These are phyloP conservation scores for Aspergillus aculeatinus DNA, from an alignment of 2,329 filamentous ascomycete species.

Conservation along the genomic window DNA sequence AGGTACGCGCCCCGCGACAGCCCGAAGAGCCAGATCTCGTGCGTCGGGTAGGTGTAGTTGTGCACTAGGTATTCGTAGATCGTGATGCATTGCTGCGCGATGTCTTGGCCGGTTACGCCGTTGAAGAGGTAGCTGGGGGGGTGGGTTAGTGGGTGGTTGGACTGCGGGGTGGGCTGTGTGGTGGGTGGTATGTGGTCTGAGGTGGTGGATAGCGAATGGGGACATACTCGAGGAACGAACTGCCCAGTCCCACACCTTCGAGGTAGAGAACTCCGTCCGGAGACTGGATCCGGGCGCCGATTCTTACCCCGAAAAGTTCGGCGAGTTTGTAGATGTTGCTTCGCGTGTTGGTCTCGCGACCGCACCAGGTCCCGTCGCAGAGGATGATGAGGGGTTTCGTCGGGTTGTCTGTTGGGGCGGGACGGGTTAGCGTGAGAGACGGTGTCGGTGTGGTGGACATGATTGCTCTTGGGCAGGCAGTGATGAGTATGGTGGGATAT, in stretches of 20 bases:
- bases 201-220: background rate
- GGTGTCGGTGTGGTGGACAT: too few relatives aligned
- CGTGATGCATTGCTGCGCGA: background rate
- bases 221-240: background rate
- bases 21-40: background rate
- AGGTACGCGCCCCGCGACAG: background rate
- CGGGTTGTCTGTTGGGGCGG: background rate
- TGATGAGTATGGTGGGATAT: too few relatives aligned
- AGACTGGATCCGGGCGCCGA: background rate
- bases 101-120: background rate
- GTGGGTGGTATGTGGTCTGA: background rate
- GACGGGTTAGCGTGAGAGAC: too few relatives aligned
- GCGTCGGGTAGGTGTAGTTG: background rate
- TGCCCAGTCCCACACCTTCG: background rate
- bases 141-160: background rate
- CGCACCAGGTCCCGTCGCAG: background rate
- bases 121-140: background rate
- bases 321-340: background rate
- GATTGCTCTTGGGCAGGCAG: too few relatives aligned
- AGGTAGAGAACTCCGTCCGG: background rate
- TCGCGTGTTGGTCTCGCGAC: background rate
- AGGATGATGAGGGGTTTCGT: background rate
- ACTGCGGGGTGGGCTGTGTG: background rate
- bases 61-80: background rate
- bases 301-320: background rate